Base-by-base conservation (phyloP, 192 early-diverging fungal genomes). In the Dispira parvispora region DNA sequence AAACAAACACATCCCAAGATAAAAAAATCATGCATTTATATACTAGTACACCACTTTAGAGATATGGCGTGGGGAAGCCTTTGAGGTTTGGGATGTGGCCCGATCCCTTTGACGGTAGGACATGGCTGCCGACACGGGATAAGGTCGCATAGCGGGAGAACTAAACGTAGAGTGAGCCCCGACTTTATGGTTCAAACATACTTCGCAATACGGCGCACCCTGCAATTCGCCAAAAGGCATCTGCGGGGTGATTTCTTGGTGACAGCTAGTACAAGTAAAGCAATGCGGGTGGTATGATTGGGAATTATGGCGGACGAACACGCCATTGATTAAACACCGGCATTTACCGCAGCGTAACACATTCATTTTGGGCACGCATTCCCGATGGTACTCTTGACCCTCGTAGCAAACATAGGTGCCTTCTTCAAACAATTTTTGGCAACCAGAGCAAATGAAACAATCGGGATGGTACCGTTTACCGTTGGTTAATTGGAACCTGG, bases 401-500 rank as follows among this genome's bases (percentile, higher is more conserved):
- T 74, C 76, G 62, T 73, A 78, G 62, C 70, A 75, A 49, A 78
- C 76, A 21, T 78, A 78, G 8, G 76, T 75, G 62, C 76, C 76
- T 63, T 78, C 76, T 63, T 78, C 76, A 38, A 78, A 78, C 46
- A 69, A 65, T 64, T 71, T 66, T 10, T 50, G 46, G 57, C 76
- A 78, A 1, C 76, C 76, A 3, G 76, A 73, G 27, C 76, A 78
- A 1, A 69, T 69, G 58, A 78, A 78, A 64, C 76, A 78, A 38
- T 75, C 69, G 0, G 73, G 76, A 42, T 78, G 76, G 63, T 78
- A 78, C 68, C 69, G 71, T 62, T 75, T 74, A 55, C 76, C 76
- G 45, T 78, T 78, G 21, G 76, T 71, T 26, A 78, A 69, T 55
- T 78, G 76, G 71, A 78, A 78, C 32, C 76, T 68, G 5, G 76